phyloP scores from a whole-genome alignment of 495 filamentous ascomycete genomes.

The Niebla homalea region DNA sequence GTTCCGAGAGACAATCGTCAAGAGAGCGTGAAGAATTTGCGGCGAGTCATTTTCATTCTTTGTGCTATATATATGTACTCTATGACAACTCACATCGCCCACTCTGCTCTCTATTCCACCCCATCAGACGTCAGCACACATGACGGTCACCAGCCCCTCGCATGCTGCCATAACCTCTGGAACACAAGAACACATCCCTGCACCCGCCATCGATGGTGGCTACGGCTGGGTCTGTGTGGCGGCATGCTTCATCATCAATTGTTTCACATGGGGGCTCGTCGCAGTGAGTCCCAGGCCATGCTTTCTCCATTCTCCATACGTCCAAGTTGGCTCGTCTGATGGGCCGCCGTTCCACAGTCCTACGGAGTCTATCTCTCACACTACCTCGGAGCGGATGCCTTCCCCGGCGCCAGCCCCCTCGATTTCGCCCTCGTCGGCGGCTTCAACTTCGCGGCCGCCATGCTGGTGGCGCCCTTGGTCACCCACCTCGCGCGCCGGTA shows the following conservation, averaged over 20 bases:
- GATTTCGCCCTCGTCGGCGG: slow-evolving; percentile 42
- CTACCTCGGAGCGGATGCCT: slow-evolving; percentile 32
- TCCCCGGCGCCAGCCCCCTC: slow-evolving; percentile 29
- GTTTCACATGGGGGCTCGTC: slow-evolving; percentile 43
- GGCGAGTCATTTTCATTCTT: too few relatives aligned
- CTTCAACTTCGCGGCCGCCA: slow-evolving; percentile 32
- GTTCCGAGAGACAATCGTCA: background rate
- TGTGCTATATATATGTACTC: too few relatives aligned
- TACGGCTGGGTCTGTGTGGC: slow-evolving; percentile 44
- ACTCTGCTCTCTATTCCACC: too few relatives aligned
- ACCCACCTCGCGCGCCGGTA: slow-evolving; percentile 25
- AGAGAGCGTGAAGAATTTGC: background rate
- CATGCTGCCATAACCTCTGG: too few relatives aligned
- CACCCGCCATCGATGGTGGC: slow-evolving; percentile 27
- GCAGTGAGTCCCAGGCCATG: slow-evolving; percentile 20
- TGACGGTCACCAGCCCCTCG: too few relatives aligned
- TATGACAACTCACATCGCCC: too few relatives aligned
- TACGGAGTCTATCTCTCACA: slow-evolving; percentile 39
- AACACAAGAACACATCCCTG: too few relatives aligned
- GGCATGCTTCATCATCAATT: slow-evolving; percentile 39
- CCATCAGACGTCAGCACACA: too few relatives aligned
- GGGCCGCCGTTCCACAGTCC: slow-evolving; percentile 12
- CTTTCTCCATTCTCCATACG: too few relatives aligned
- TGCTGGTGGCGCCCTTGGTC: slow-evolving; percentile 36
- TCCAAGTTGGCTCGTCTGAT: too few relatives aligned